phyloP scores from a whole-genome alignment of 768 basidiomycete species.

The Russula sp. region DNA sequence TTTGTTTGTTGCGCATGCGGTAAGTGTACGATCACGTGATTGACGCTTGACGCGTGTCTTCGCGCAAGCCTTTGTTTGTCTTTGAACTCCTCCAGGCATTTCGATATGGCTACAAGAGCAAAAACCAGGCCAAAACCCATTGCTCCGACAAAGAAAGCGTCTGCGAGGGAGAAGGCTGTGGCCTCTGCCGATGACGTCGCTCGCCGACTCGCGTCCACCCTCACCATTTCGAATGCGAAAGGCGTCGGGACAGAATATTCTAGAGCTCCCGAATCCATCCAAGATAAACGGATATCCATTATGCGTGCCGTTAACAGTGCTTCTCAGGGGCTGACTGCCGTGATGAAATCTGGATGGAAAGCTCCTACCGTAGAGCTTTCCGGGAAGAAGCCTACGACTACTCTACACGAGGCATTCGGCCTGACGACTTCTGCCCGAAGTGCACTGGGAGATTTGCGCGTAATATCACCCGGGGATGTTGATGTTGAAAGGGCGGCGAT shows the following conservation, averaged over 20 bases:
- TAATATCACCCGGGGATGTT: constrained; percentile 45
- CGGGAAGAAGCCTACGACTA: constrained; percentile 32
- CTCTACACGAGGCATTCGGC: constrained; percentile 35
- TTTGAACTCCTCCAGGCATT: not conserved
- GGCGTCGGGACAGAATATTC: not conserved
- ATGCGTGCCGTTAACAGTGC: constrained; percentile 67
- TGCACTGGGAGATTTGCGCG: constrained; percentile 49
- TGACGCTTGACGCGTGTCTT: not conserved
- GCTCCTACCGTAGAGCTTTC: constrained; percentile 35
- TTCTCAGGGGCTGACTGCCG: constrained; percentile 52
- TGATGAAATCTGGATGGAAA: constrained; percentile 63
- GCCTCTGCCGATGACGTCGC: constrained; percentile 32
- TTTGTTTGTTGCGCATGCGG: too few relatives aligned
- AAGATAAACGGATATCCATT: constrained; percentile 33
- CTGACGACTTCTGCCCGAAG: constrained; percentile 43
- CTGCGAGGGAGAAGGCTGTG: not conserved
- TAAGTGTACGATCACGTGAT: constrained; percentile 14
- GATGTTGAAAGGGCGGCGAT: constrained; percentile 74
- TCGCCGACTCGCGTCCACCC: constrained; percentile 31
- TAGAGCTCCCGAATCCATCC: not conserved
- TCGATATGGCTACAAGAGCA: constrained; percentile 17
- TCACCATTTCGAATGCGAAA: constrained; percentile 33
- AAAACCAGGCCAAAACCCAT: not conserved
- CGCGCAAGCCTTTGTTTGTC: not conserved
- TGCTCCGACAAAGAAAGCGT: not conserved